Evolutionary conservation across 352 stramenopile genomes (phyloP).

Genomic region (Pythium grandisporangium): DNA sequence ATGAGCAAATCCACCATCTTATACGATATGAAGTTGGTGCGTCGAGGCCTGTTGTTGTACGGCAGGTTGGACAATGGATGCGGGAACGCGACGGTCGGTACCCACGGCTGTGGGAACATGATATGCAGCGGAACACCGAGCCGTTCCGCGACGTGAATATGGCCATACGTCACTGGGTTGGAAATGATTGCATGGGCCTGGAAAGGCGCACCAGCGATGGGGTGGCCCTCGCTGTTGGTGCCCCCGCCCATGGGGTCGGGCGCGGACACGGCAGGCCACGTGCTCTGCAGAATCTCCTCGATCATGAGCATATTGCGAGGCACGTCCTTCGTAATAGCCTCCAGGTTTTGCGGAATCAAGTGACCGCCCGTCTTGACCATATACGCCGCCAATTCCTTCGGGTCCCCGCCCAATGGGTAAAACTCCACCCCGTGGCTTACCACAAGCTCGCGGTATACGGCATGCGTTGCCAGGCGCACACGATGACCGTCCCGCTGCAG

Average conservation of each 20-base stretch:
- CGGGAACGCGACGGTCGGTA: slow-evolving; percentile 80
- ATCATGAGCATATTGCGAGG: slow-evolving; percentile 87
- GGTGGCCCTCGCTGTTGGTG: slow-evolving; percentile 46
- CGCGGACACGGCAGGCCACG: too few relatives aligned
- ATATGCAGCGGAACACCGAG: slow-evolving; percentile 91
- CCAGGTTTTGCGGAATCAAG: slow-evolving; percentile 57
- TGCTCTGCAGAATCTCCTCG: slow-evolving; percentile 80
- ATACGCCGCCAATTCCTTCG: slow-evolving; percentile 78
- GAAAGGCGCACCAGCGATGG: slow-evolving; percentile 46
- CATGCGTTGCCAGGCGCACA: slow-evolving; percentile 88
- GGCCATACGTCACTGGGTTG: slow-evolving; percentile 89
- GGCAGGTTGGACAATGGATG: slow-evolving; percentile 83
- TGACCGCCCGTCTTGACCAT: slow-evolving; percentile 88
- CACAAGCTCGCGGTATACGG: slow-evolving; percentile 82
- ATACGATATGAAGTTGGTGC: slow-evolving; percentile 82
- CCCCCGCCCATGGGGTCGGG: too few relatives aligned
- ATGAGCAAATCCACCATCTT: slow-evolving; percentile 80
- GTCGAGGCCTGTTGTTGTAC: slow-evolving; percentile 57
- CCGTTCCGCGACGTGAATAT: slow-evolving; percentile 90
- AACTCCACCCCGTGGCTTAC: slow-evolving; percentile 68
- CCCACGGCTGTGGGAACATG: slow-evolving; percentile 91
- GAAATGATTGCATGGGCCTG: slow-evolving; percentile 90
- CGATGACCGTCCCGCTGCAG: slow-evolving; percentile 82
- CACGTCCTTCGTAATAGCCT: slow-evolving; percentile 59
- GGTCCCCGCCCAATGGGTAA: slow-evolving; percentile 65